Evolutionary conservation across 2,329 filamentous ascomycete genomes (phyloP), one percentile per base, ranked within the genome.

Genomic region (Cladorrhinum sp.): DNA sequence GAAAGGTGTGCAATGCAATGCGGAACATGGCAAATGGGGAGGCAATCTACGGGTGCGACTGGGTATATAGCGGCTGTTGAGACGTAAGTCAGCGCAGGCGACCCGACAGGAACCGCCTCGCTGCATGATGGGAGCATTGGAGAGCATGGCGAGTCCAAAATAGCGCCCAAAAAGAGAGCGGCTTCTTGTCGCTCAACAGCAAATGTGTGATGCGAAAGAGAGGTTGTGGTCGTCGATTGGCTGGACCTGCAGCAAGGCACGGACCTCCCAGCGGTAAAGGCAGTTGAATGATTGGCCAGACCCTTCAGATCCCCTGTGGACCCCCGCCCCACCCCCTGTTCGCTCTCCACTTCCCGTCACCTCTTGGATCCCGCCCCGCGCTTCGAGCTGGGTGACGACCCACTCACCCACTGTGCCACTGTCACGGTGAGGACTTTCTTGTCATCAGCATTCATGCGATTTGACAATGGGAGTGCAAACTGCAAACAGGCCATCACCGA

Each of bases 41-140:
- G 54, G 39, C 54, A 57, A 57, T 48, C 54, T 14, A 51, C 49
- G 49, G 49, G 49, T 51, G 49, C 21, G 24, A 57, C 54, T 42
- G 54, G 39, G 42, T 57, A 57, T 57, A 57, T 46, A 57, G 54
- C 54, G 54, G 36, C 54, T 57, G 54, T 57, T 57, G 54, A 42
- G 54, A 57, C 54, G 49, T 20, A 51, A 51, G 49, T 28, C 49
- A 42, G 42, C 21, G 54, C 24, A 42, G 24, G 42, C 54, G 54
- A 57, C 39, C 54, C 36, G 36, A 57, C 39, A 57, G 42, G 42
- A 46, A 46, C 42, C 42, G 42, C 42, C 18, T 46, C 18, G 16
- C 4, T 48, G 21, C 42, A 46, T 42, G 36, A 42, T 42, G 36
- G 36, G n/a, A n/a, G n/a, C n/a, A n/a, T n/a, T n/a, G n/a, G n/a